Base-by-base conservation (phyloP, 192 early-diverging fungal genomes). In the Backusella circina region DNA sequence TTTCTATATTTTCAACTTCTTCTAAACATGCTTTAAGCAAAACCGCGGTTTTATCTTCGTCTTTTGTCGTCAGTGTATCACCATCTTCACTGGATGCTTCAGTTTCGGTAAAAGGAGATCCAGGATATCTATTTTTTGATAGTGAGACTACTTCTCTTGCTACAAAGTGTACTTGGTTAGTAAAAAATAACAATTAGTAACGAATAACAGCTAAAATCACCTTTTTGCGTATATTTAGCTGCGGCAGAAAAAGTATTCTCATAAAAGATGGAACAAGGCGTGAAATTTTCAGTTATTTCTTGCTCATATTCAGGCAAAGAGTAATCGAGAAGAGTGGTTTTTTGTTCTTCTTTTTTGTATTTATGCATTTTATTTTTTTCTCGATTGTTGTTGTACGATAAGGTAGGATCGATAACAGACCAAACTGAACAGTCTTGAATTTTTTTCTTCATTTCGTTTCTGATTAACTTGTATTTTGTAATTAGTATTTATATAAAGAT, bases 381-480 rank as follows among this genome's bases (percentile, higher is more conserved):
- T 37, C n/a, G 33, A 2, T 5, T n/a, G 12, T 12, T 23, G 21
- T 68, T 33, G 21, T 38, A 21, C 18, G 21, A 26, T 68, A 68
- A 68, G 26, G 67, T 36, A 37, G 67, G 67, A 21, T 68, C 67
- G n/a, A 68, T 33, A 36, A 68, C 36, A 36, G 67, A 33, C 67
- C 67, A 68, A 26, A 57, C 54, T 12, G 54, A 57, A 26, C 26
- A 13, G 54, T 10, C 54, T 57, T 57, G 54, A 3, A 2, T 57
- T 10, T 2, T 57, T 57, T 26, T 57, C 54, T 57, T 26, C 54
- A 57, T 57, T 57, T 57, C 54, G n/a, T 12, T 57, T 57, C 18
- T 57, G 35, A 36, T 68, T 36, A 21, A 13, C 66, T 68, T 38
- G 5, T n/a, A 35, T n/a, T 6, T 67, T 23, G n/a, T 21, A 21